phyloP scores from a whole-genome alignment of 1,284 basidiomycete species.

The Gymnopus androsaceus region DNA sequence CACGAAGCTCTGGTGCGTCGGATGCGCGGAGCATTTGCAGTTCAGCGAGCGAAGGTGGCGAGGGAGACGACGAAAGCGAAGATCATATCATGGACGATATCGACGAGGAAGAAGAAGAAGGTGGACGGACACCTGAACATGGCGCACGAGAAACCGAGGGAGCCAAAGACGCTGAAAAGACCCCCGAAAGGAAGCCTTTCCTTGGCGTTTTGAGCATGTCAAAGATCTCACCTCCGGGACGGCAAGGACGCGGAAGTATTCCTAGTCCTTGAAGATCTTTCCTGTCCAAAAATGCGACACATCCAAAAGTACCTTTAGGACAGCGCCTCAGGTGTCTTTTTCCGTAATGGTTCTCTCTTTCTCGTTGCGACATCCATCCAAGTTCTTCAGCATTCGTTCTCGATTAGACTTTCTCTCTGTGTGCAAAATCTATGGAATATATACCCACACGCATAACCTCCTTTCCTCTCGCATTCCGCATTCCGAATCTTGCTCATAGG shows the following conservation, averaged over 20 bases:
- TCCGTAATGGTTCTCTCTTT: not conserved
- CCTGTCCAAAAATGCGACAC: not conserved
- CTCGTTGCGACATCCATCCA: not conserved
- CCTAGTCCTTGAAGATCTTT: conserved; percentile 4
- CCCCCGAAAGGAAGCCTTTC: conserved; percentile 12
- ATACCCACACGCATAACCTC: conserved; percentile 6
- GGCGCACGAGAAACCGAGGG: not conserved
- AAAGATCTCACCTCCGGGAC: conserved; percentile 2
- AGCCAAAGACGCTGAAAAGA: conserved; percentile 10
- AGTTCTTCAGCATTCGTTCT: not conserved
- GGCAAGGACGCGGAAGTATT: not conserved
- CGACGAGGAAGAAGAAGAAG: conserved; percentile 3
- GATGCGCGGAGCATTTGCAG: conserved; percentile 35
- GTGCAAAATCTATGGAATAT: conserved; percentile 8
- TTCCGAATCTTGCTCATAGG: not conserved
- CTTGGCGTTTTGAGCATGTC: not conserved
- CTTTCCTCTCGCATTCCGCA: not conserved
- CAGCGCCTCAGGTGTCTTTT: conserved; percentile 1
- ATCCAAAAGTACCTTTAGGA: conserved; percentile 7
- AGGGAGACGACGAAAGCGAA: conserved; percentile 21
- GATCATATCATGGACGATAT: not conserved
- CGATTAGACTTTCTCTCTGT: not conserved
- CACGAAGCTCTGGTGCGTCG: conserved; percentile 16
- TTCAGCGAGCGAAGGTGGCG: conserved; percentile 22
- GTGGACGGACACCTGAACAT: conserved; percentile 8